Evolutionary conservation across 1,139 yeast genomes (phyloP).

Genomic region (Saccharomyces hybrid): DNA sequence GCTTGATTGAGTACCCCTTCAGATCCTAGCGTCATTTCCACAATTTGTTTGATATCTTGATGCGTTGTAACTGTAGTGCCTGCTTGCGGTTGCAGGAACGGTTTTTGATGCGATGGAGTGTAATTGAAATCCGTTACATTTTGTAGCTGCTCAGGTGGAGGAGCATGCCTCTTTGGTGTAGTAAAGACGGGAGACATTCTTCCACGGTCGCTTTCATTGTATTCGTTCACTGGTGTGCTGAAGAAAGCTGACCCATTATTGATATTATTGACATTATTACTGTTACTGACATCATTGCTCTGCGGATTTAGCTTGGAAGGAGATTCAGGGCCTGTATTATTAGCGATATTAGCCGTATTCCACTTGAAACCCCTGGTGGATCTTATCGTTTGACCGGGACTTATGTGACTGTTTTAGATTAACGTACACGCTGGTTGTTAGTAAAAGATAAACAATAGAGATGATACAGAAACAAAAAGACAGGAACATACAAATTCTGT

Average conservation of each 20-base stretch:
- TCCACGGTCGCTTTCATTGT: too few species aligned
- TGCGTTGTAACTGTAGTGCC: too few species aligned
- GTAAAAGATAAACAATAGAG: conserved; percentile 3
- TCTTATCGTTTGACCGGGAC: conserved; percentile 33
- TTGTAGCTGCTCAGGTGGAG: too few species aligned
- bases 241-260: neutral
- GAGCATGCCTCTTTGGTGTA: too few species aligned
- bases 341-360: conserved; percentile 21
- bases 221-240: neutral
- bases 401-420: conserved; percentile 21
- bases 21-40: too few species aligned
- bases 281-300: conserved; percentile 1
- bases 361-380: conserved; percentile 34
- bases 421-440: neutral
- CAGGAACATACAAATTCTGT: conserved; percentile 26
- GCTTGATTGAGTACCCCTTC: too few species aligned
- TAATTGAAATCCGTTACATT: too few species aligned
- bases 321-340: conserved; percentile 1
- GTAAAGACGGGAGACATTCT: too few species aligned
- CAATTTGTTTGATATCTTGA: too few species aligned
- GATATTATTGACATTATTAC: neutral
- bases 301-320: conserved; percentile 5
- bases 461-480: neutral
- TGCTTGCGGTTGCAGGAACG: too few species aligned
- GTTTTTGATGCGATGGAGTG: too few species aligned